Percentiles rank a stretch among this genome's conserved stretches.
Conservation (phyloP, 768 basidiomycete species). For the Tricholoma bakamatsutake region DNA sequence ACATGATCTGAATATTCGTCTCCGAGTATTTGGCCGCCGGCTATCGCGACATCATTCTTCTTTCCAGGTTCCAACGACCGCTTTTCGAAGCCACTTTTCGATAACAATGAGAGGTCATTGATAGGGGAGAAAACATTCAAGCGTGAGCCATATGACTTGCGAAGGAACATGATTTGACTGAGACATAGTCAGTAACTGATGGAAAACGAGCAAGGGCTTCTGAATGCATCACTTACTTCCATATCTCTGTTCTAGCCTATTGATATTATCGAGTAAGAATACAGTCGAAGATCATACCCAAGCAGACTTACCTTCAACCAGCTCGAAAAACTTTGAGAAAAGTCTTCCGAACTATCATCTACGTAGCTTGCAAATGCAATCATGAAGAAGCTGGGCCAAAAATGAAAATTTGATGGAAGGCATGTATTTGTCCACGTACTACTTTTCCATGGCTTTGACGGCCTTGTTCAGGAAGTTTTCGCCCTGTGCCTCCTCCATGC, state of each 20-base stretch:
- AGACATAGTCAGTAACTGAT: not conserved
- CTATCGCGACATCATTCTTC: conserved; percentile 67
- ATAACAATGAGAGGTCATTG: conserved; percentile 78
- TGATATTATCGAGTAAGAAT: not conserved
- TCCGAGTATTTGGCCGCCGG: conserved; percentile 82
- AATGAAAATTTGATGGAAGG: conserved; percentile 35
- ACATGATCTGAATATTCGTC: conserved; percentile 97
- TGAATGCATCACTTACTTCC: conserved; percentile 58
- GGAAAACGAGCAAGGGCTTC: not conserved
- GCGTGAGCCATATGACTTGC: conserved; percentile 74
- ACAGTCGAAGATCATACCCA: not conserved
- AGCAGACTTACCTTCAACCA: conserved; percentile 67
- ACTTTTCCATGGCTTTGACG: conserved; percentile 78
- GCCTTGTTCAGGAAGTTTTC: conserved; percentile 60
- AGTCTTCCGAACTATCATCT: conserved; percentile 53
- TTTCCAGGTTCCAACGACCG: conserved; percentile 58
- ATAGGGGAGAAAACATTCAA: conserved; percentile 90
- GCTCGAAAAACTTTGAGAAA: conserved; percentile 68
- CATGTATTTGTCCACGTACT: conserved; percentile 44
- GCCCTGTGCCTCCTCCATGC: conserved; percentile 59
- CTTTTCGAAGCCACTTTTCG: conserved; percentile 57
- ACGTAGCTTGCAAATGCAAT: conserved; percentile 92
- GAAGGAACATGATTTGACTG: conserved; percentile 83
- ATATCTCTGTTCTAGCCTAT: conserved; percentile 83
- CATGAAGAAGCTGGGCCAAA: conserved; percentile 71